A percentile compares a stretch with the other conserved stretches of the same genome.
These are phyloP conservation scores for Pleurotus citrinopileatus DNA, from an alignment of 768 basidiomycete genomes.

Conservation along the genomic window DNA sequence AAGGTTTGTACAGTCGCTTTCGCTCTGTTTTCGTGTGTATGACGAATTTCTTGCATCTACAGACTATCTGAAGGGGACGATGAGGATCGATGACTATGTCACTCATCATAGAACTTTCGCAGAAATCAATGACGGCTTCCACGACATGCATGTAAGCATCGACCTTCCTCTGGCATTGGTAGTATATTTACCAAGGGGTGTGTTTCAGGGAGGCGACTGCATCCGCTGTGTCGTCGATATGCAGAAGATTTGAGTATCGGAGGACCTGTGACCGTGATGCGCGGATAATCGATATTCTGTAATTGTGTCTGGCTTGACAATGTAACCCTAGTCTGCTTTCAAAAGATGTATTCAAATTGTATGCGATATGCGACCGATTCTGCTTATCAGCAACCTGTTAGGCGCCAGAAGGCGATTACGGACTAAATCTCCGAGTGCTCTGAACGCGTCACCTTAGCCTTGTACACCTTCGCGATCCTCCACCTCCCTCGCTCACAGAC, in stretches of 20 bases:
- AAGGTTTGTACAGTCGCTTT: constrained; percentile 47
- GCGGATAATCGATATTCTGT: too few species aligned
- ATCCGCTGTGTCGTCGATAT: constrained; percentile 97
- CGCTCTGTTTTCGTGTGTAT: neutral
- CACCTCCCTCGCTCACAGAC: constrained; percentile 14
- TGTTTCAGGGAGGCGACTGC: constrained; percentile 69
- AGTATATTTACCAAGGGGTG: constrained; percentile 3
- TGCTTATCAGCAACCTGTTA: too few species aligned
- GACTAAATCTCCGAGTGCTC: neutral
- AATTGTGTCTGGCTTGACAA: too few species aligned
- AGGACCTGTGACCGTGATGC: too few species aligned
- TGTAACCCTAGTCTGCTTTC: too few species aligned
- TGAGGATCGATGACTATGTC: constrained; percentile 95
- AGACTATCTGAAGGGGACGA: constrained; percentile 80
- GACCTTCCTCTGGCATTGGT: neutral
- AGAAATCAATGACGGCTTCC: constrained; percentile 85
- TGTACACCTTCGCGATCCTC: neutral
- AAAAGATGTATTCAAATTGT: too few species aligned
- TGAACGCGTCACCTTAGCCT: constrained; percentile 15
- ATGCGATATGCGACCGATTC: too few species aligned
- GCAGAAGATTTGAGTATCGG: constrained; percentile 27
- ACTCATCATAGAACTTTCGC: constrained; percentile 77
- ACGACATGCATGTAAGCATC: constrained; percentile 91
- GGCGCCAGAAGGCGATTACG: neutral
- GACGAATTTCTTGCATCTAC: constrained; percentile 12